Evolutionary conservation across 23 red algal genomes (phyloP).

Genomic region (Cyanidium caldarium): DNA sequence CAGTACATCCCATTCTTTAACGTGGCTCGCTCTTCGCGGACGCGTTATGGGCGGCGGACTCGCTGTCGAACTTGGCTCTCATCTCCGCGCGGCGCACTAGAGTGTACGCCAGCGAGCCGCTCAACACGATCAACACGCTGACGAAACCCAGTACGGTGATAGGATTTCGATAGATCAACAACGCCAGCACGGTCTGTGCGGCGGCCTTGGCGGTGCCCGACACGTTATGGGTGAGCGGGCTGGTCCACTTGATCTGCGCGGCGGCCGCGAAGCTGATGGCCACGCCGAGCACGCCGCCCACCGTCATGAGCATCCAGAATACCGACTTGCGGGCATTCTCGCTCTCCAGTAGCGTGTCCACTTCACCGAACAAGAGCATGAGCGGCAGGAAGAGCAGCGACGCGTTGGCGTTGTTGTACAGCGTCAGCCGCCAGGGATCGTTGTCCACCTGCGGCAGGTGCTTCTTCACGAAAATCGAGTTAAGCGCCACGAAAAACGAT

Average conservation of each 20-base stretch:
- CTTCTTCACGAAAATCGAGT: slow-evolving; percentile 93
- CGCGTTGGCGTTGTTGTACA: slow-evolving; percentile 92
- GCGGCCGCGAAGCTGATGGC: slow-evolving; percentile 82
- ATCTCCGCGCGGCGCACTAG: slow-evolving; percentile 76
- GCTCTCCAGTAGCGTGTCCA: slow-evolving; percentile 13
- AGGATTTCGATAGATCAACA: slow-evolving; percentile 62
- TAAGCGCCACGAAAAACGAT: slow-evolving; percentile 89
- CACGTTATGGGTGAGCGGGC: slow-evolving; percentile 87
- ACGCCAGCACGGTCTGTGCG: slow-evolving; percentile 74
- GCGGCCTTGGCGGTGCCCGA: slow-evolving; percentile 91
- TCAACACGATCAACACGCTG: slow-evolving; percentile 54
- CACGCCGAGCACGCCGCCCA: slow-evolving; percentile 56
- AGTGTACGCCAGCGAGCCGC: slow-evolving; percentile 51
- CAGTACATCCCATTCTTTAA: not conserved
- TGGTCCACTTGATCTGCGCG: slow-evolving; percentile 93
- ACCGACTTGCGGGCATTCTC: slow-evolving; percentile 8
- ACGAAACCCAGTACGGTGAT: slow-evolving; percentile 50
- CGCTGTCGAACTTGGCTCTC: slow-evolving; percentile 51
- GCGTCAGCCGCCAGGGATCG: slow-evolving; percentile 89
- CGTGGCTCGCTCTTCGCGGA: not conserved
- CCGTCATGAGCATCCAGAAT: slow-evolving; percentile 57
- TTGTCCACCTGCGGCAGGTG: slow-evolving; percentile 84
- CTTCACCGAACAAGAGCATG: slow-evolving; percentile 56
- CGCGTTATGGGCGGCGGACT: too few species aligned
- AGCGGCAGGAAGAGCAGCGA: slow-evolving; percentile 80